phyloP scores from a whole-genome alignment of 768 basidiomycete genomes.

The Dentipellis sp. region DNA sequence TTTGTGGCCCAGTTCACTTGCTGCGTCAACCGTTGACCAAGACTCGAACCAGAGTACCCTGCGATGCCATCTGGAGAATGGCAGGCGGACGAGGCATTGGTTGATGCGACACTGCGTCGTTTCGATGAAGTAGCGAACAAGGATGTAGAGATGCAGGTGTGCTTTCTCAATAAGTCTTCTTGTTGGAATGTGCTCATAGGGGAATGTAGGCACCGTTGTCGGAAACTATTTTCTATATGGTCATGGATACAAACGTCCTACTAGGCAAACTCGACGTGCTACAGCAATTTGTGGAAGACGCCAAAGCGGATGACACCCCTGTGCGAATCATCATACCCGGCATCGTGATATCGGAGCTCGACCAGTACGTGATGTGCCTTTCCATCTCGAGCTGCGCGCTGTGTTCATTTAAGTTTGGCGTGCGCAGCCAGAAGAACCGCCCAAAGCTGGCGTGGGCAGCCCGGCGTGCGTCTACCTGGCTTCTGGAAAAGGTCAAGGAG shows the following conservation, averaged over 20 bases:
- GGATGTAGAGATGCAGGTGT: conserved; percentile 71
- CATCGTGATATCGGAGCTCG: conserved; percentile 69
- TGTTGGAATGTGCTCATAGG: not conserved
- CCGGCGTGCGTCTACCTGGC: conserved; percentile 49
- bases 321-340: conserved; percentile 62
- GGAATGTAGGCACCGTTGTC: not conserved
- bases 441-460: conserved; percentile 14
- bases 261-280: conserved; percentile 58
- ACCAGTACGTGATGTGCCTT: conserved; percentile 40
- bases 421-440: conserved; percentile 6
- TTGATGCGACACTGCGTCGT: conserved; percentile 35
- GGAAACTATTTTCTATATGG: conserved; percentile 33
- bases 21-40: not conserved
- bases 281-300: conserved; percentile 53
- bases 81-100: not conserved
- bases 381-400: not conserved
- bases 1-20: not conserved
- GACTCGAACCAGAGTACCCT: not conserved
- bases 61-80: too few species aligned
- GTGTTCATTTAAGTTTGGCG: conserved; percentile 2
- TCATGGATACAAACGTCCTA: conserved; percentile 76
- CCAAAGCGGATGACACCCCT: conserved; percentile 40
- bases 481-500: conserved; percentile 51
- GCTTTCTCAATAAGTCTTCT: conserved; percentile 7
- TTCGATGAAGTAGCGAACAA: conserved; percentile 50